Evolutionary conservation across 345 rosid genomes (phyloP), one percentile per base, ranked within the genome.

Genomic region (Gossypium ekmanianum): DNA sequence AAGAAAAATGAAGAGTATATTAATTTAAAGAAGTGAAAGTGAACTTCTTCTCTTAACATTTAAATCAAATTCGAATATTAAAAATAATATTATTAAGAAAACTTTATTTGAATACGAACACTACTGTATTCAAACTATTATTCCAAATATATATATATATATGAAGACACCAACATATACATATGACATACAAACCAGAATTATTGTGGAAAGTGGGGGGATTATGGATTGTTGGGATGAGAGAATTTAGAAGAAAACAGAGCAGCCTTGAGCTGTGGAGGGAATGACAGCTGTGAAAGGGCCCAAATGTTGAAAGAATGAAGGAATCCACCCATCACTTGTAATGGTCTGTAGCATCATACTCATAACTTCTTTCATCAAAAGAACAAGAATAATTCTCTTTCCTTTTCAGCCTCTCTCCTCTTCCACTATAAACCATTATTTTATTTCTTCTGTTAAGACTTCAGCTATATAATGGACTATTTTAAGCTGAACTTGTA

Each of bases 271-370:
- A 54, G 73, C 55, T 76, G 69, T 34, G 67, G 68, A 70, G 64
- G 68, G 81, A 71, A 75, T 20, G 12, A 73, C 88, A 84, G 91
- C 88, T 84, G 81, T 82, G 51, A 27, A 65, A 77, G 79, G 88
- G 75, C 73, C 85, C 85, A 58, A 18, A 29, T 50, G 52, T 68
- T 29, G 72, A 55, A 34, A 29, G 52, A 51, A 74, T 62, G 61
- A 62, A 55, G 22, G 52, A 43, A 50, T 59, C 75, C 75, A 56
- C 59, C 50, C 48, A 44, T 73, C 16, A 26, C 58, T 73, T 0
- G 4, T 44, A 59, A 59, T 59, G 3, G 18, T 11, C 16, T 11
- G 29, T 27, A 45, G 55, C 27, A 26, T 39, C 50, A 9, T 39
- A 17, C 50, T 11, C 39, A 7, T 45, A 17, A 44, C 59, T 58